Evolutionary conservation across 73 alveolate genomes (phyloP), one percentile per base, ranked within the genome.

Genomic region (Blepharisma japonicum): DNA sequence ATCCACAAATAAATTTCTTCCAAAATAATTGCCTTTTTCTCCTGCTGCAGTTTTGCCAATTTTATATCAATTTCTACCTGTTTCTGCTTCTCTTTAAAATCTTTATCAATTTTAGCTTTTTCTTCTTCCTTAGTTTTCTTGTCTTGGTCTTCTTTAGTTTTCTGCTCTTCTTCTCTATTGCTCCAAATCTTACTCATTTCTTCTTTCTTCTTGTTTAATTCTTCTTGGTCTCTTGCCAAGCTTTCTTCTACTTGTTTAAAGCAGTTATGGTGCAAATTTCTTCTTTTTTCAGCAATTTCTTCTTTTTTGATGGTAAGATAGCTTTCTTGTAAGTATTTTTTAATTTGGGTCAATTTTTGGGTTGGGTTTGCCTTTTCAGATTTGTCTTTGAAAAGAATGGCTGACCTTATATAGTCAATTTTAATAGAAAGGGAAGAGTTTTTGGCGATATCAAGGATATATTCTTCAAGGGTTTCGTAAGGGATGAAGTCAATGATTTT

Each of bases 401-500:
- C 74, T 8, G 14, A 14, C 47, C 23, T 61, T 20, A 39, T 14
- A 8, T 61, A 39, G 74, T 61, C 74, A 48, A 61, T 61, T 25
- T 25, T 61, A 1, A 61, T 61, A 8, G n/a, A 14, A 14, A 61
- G 47, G 23, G 49, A 18, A 18, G 74, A 14, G 2, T 61, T 61
- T 8, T 0, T n/a, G 39, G 74, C 14, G 23, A 61, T 39, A 2
- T 61, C 74, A 9, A 61, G 38, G 39, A 61, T 61, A 5, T 61
- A 61, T 48, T 61, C 23, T 61, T 61, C 74, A 14, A 61, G 47
- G 74, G 74, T 61, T 25, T 25, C 74, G 14, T n/a, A 14, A 9
- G 38, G 49, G 48, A 61, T 61, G 4, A 61, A 61, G 47, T 61
- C 74, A 9, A 61, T 61, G 0, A 61, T 8, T 5, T 61, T 61